These are phyloP conservation scores for Pneumocystis oryctolagi DNA, from an alignment of 1,139 yeast genomes.

Conservation along the genomic window DNA sequence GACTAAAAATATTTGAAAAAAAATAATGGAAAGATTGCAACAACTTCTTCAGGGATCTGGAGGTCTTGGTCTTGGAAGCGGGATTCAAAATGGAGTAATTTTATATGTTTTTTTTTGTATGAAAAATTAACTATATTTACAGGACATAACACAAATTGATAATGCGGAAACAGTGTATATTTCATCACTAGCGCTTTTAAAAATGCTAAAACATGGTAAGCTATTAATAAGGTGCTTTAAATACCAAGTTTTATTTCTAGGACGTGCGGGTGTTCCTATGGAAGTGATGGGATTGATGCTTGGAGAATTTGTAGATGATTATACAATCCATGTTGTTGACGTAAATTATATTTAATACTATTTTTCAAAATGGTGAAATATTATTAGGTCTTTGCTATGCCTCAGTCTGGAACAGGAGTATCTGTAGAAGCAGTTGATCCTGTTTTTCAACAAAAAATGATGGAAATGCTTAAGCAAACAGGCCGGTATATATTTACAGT, in stretches of 20 bases:
- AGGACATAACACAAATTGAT: constrained; percentile 75
- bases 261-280: constrained; percentile 97
- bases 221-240: not conserved
- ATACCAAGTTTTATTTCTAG: constrained; percentile 5
- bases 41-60: not conserved
- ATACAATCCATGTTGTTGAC: constrained; percentile 76
- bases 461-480: constrained; percentile 98
- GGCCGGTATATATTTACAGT: constrained; percentile 31
- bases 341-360: constrained; percentile 22
- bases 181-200: constrained; percentile 82
- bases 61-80: not conserved
- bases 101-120: not conserved
- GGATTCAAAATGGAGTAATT: not conserved
- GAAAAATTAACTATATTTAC: constrained; percentile 10
- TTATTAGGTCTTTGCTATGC: constrained; percentile 12
- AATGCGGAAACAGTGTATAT: constrained; percentile 93
- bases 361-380: not conserved
- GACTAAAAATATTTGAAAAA: not conserved
- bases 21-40: constrained; percentile 1
- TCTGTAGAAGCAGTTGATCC: constrained; percentile 99
- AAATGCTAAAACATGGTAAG: constrained; percentile 89
- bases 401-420: constrained; percentile 78
- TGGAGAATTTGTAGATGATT: constrained; percentile 95
- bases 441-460: constrained; percentile 96
- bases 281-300: constrained; percentile 99